A percentile compares a stretch with the other conserved stretches of the same genome.
phyloP scores from a whole-genome alignment of 345 rosid species.

The Eucalyptus coolabah region DNA sequence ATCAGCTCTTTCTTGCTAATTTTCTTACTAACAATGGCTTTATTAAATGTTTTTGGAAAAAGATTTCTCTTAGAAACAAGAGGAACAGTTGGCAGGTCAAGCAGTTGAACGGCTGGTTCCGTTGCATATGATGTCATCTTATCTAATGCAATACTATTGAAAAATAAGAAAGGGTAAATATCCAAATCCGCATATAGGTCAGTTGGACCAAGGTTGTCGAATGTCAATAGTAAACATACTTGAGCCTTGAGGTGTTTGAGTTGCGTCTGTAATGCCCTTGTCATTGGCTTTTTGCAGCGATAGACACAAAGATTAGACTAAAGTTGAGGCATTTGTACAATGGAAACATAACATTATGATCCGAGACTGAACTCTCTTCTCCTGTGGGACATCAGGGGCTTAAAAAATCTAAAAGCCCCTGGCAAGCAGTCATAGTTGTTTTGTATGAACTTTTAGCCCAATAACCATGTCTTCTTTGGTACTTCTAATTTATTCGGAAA shows the following conservation, averaged over 20 bases:
- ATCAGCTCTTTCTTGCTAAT: not conserved
- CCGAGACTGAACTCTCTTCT: not conserved
- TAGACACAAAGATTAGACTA: not conserved
- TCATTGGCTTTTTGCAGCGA: not conserved
- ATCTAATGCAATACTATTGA: not conserved
- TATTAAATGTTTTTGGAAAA: not conserved
- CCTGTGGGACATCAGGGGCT: not conserved
- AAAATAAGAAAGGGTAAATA: not conserved
- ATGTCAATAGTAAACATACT: not conserved
- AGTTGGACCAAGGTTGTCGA: not conserved
- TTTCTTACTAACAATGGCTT: not conserved
- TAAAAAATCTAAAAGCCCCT: not conserved
- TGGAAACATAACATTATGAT: not conserved
- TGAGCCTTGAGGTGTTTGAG: not conserved
- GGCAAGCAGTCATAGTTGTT: not conserved
- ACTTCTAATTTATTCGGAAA: not conserved
- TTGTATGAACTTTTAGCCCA: not conserved
- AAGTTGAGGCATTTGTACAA: not conserved
- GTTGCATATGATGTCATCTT: not conserved
- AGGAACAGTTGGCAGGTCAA: not conserved
- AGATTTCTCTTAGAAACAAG: not conserved
- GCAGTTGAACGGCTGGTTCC: not conserved
- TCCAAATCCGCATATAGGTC: not conserved
- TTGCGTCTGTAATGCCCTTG: not conserved
- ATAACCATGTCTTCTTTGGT: not conserved